Conservation (phyloP, 176 grass and related monocot species). For the Cenchrus americanus region DNA sequence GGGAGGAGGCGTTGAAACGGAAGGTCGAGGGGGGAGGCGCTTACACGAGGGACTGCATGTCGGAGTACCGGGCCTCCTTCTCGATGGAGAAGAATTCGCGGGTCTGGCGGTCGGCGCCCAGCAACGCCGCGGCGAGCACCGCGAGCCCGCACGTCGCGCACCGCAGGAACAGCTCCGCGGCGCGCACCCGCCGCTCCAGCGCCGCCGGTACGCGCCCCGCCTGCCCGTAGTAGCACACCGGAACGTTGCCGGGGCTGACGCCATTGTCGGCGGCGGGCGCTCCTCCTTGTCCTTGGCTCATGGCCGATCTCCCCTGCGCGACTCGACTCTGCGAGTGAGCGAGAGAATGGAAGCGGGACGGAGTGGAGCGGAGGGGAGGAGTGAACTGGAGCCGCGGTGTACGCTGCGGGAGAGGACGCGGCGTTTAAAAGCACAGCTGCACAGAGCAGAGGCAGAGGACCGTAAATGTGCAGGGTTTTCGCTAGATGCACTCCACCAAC, state of each 20-base stretch:
- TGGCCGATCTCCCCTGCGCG: neutral
- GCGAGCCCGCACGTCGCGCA: constrained; percentile 69
- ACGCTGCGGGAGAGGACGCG: constrained; percentile 20
- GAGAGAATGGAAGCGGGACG: neutral
- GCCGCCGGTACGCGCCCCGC: constrained; percentile 49
- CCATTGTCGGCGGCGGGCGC: constrained; percentile 10
- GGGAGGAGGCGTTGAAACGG: neutral
- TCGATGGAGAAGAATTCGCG: constrained; percentile 71
- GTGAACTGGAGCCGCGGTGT: neutral
- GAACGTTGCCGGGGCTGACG: constrained; percentile 72
- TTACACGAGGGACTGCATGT: constrained; percentile 90
- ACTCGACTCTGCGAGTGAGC: neutral
- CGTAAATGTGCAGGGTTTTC: constrained; percentile 44
- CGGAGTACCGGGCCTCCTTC: constrained; percentile 77
- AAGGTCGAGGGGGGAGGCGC: neutral
- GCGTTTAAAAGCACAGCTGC: constrained; percentile 41
- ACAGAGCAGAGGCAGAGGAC: neutral
- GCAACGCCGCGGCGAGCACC: constrained; percentile 66
- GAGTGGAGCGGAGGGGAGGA: neutral
- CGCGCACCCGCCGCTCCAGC: constrained; percentile 75
- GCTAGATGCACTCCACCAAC: constrained; percentile 44
- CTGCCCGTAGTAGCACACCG: constrained; percentile 63
- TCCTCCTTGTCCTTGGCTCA: constrained; percentile 41
- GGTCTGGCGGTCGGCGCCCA: constrained; percentile 64
- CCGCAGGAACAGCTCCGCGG: constrained; percentile 70